Base-by-base conservation (phyloP, 2,329 filamentous ascomycete species). In the Aspergillus costaricaensis region DNA sequence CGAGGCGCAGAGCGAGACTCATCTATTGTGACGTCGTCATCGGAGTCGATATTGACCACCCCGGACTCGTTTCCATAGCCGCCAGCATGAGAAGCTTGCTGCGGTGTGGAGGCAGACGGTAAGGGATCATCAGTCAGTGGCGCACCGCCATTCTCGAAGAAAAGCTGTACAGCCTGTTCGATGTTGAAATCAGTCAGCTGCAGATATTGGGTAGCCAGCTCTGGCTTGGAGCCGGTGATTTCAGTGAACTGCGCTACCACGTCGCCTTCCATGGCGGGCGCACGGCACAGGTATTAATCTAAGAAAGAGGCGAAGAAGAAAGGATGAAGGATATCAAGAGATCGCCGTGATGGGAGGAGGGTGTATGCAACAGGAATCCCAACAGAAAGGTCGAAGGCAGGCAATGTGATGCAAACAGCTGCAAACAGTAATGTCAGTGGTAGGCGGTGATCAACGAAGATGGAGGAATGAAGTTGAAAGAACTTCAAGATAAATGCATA, bases 151-250 rank as follows among this genome's bases (percentile, higher is more conserved):
- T 90, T 95, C 72, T 96, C 92, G 76, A 92, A 98, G 79, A 88
- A 99, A 12, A 98, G 87, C 71, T 91, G 87, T 69, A 97, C 88
- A 25, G 95, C 95, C 71, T 94, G 90, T 76, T 92, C 88, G 55
- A 94, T 81, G 73, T 96, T 89, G 70, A 88, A 88, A 68, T 91
- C 90, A n/a, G 92, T 88, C 73, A 99, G 85, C 68, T 90, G 85
- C 51, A 98, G 85, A 76, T 96, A 96, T 67, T 91, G 89, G 63
- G 86, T 85, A 30, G 94, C 95, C 64, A 93, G 86, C 66, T 88
- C 83, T 27, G 88, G 84, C 63, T 83, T 86, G 61, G 90, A 86
- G 67, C 88, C 89, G 41, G 95, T 98, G 74, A 99, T 90, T 77
- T 85, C 83, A 70, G 88, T 87, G 75, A 99, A 97, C 71, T 88